Base-by-base conservation (phyloP, 75 land plant genomes). In the Sequoia sempervirens region DNA sequence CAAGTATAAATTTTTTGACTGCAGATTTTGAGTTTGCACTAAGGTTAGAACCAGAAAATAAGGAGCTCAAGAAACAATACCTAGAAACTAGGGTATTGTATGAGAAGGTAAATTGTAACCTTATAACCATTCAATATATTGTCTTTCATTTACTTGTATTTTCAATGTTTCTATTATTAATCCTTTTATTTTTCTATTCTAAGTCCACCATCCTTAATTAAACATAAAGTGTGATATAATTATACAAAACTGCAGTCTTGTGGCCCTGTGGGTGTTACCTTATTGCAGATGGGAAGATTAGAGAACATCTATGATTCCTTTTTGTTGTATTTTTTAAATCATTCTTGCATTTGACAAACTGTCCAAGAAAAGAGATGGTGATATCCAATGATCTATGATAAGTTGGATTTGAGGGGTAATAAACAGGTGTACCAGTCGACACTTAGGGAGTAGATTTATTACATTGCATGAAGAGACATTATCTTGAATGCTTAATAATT, bases 21-120 rank as follows among this genome's bases (percentile, higher is more conserved):
- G 84, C 90, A 97, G 99, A 97, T 86, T 86, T 92, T 87, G 98
- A 96, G 79, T 97, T 97, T 88, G 98, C 98, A 26, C 68, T 94
- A 85, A 93, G 96, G 84, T 82, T 97, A 88, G 99, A 97, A 83
- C 99, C 99, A 47, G 87, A 93, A 13, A 97, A 93, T 85, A 94
- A 95, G 88, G 99, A 97, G 83, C 92, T 97, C 46, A 88, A 92
- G 86, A 94, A 93, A 83, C 98, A 92, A 84, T 87, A 88, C 82
- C 58, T 85, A 37, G 95, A 95, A 75, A 87, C 84, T 1, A 97
- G 90, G 87, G 91, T 89, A 54, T 80, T 96, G 78, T 92, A 88
- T 89, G 90, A 90, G 75, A 92, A 97, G 94, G 99, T 97, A 82
- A 81, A 43, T 43, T 78, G 80, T 78, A 43, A 40, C 50, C 47